These are phyloP conservation scores for Serendipita vermifera DNA, from an alignment of 768 basidiomycete genomes.

Conservation along the genomic window DNA sequence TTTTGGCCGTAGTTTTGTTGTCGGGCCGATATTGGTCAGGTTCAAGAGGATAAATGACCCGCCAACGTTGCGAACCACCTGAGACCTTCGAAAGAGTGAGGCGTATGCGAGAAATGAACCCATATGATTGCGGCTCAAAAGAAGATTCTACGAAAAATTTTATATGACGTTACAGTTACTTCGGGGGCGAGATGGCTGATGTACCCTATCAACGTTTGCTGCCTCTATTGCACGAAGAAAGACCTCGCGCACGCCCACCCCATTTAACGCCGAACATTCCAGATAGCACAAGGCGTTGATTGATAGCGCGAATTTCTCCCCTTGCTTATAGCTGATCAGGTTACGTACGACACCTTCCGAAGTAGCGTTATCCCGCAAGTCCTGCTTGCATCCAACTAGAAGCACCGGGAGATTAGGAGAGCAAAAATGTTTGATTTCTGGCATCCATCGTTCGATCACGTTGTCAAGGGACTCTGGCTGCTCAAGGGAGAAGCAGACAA, in stretches of 20 bases:
- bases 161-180: too few relatives aligned
- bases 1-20: too few relatives aligned
- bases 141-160: too few relatives aligned
- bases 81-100: too few relatives aligned
- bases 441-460: background rate
- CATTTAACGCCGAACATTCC: background rate
- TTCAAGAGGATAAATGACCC: too few relatives aligned
- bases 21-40: too few relatives aligned
- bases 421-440: background rate
- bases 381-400: background rate
- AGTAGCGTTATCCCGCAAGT: background rate
- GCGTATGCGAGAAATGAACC: too few relatives aligned
- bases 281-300: background rate
- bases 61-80: too few relatives aligned
- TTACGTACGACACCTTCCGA: background rate
- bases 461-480: background rate
- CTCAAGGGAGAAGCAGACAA: background rate
- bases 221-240: background rate
- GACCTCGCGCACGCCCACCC: background rate
- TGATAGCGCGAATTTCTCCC: background rate
- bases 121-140: too few relatives aligned
- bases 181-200: too few relatives aligned
- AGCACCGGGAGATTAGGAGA: background rate
- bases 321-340: background rate
- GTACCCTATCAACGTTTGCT: too few relatives aligned